Percentiles rank a stretch among this genome's conserved stretches.
phyloP scores from a whole-genome alignment of 1,139 yeast species.

The Geotrichum fermentans region DNA sequence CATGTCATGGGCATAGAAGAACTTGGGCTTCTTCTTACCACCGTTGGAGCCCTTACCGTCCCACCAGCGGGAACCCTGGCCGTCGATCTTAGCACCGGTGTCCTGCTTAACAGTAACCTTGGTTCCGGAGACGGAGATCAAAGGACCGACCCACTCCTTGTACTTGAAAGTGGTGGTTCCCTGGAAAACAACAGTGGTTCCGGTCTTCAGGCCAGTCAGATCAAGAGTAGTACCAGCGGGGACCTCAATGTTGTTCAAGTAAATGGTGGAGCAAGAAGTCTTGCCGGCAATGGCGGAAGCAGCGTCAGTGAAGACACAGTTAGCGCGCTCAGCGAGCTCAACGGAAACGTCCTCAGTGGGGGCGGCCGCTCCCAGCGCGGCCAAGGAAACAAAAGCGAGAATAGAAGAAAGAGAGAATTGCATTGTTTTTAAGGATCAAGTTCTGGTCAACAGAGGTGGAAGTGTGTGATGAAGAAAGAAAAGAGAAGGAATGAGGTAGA shows the following conservation, averaged over 20 bases:
- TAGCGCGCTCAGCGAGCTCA: conserved; percentile 7
- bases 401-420: background rate
- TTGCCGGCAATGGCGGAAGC: conserved; percentile 3
- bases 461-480: background rate
- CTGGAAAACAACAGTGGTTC: conserved; percentile 9
- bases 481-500: background rate
- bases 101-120: conserved; percentile 9
- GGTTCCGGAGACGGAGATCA: conserved; percentile 12
- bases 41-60: no score
- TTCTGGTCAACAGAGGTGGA: background rate
- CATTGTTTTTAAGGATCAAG: background rate
- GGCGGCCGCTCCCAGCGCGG: background rate
- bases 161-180: no score
- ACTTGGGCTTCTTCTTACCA: conserved; percentile 17
- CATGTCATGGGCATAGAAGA: conserved; percentile 7
- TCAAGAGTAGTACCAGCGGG: conserved; percentile 13
- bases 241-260: conserved; percentile 9
- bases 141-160: conserved; percentile 13
- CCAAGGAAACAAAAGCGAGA: background rate
- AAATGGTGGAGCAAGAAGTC: no score
- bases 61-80: conserved; percentile 13
- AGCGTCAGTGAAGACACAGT: conserved; percentile 9
- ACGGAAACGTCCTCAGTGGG: conserved; percentile 14
- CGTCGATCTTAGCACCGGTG: conserved; percentile 10
- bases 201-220: conserved; percentile 4